Evolutionary conservation across 306 rosid genomes (phyloP).

Genomic region (Trifolium dubium): DNA sequence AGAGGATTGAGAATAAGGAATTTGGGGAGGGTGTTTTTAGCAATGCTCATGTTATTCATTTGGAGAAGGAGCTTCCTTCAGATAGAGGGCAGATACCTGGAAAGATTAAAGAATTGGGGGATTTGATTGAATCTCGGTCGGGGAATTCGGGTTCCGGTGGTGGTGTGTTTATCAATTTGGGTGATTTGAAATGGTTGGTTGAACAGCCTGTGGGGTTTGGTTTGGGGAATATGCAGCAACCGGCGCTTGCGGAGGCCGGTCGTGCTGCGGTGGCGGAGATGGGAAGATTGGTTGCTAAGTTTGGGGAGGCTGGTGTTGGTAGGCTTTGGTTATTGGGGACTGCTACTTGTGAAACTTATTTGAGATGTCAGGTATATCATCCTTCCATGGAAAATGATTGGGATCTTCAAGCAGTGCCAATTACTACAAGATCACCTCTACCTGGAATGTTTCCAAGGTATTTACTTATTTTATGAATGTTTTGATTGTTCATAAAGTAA

Average conservation of each 20-base stretch:
- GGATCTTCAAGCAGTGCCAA: slow-evolving; percentile 96
- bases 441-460: slow-evolving; percentile 83
- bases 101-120: slow-evolving; percentile 67
- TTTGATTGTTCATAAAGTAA: background rate
- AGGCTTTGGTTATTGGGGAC: slow-evolving; percentile 89
- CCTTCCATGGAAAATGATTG: slow-evolving; percentile 97
- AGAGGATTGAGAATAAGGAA: slow-evolving; percentile 74
- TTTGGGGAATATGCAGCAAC: slow-evolving; percentile 61
- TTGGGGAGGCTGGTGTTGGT: slow-evolving; percentile 58
- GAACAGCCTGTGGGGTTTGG: slow-evolving; percentile 66
- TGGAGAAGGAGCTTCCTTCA: slow-evolving; percentile 74
- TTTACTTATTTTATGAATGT: background rate
- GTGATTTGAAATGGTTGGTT: slow-evolving; percentile 94
- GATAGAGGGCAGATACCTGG: slow-evolving; percentile 59
- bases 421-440: slow-evolving; percentile 67
- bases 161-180: slow-evolving; percentile 71
- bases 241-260: slow-evolving; percentile 69
- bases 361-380: slow-evolving; percentile 99
- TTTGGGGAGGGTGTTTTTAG: slow-evolving; percentile 57
- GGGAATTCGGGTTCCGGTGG: slow-evolving; percentile 52
- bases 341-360: slow-evolving; percentile 95
- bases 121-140: slow-evolving; percentile 63
- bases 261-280: slow-evolving; percentile 80
- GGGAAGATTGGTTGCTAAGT: slow-evolving; percentile 65
- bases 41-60: slow-evolving; percentile 63